Conservation (phyloP, 768 basidiomycete genomes). For the Agaricus subrufescens region DNA sequence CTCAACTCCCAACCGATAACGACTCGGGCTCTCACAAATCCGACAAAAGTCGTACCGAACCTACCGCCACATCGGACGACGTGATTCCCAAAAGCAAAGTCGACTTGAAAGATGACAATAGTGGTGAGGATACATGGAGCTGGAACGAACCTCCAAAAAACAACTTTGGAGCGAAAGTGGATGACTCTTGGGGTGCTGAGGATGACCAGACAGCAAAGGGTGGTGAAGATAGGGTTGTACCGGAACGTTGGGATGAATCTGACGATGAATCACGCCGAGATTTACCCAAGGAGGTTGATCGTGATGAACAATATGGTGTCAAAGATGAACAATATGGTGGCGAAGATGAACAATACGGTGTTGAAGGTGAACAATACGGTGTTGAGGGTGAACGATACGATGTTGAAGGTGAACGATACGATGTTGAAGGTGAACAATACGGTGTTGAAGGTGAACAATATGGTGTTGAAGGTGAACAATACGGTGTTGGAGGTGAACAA, state of each 20-base stretch:
- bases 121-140: conserved; percentile 2
- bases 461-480: neutral
- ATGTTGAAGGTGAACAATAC: too few relatives aligned
- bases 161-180: neutral
- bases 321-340: neutral
- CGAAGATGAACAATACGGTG: neutral
- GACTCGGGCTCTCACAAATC: neutral
- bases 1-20: neutral
- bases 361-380: too few relatives aligned
- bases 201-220: neutral
- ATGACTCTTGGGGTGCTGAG: neutral
- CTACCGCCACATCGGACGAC: too few relatives aligned
- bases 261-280: neutral
- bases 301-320: neutral
- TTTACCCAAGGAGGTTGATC: neutral
- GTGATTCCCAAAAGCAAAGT: neutral
- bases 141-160: conserved; percentile 1
- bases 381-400: too few relatives aligned
- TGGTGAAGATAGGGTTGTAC: neutral
- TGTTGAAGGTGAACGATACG: too few relatives aligned
- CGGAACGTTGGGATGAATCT: neutral
- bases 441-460: too few relatives aligned
- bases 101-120: neutral
- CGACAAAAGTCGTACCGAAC: too few relatives aligned
- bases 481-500: too few relatives aligned